A percentile compares a stretch with the other conserved stretches of the same genome.
Evolutionary conservation across 2,329 filamentous ascomycete species (phyloP).

Genomic region (Alternaria triticina): DNA sequence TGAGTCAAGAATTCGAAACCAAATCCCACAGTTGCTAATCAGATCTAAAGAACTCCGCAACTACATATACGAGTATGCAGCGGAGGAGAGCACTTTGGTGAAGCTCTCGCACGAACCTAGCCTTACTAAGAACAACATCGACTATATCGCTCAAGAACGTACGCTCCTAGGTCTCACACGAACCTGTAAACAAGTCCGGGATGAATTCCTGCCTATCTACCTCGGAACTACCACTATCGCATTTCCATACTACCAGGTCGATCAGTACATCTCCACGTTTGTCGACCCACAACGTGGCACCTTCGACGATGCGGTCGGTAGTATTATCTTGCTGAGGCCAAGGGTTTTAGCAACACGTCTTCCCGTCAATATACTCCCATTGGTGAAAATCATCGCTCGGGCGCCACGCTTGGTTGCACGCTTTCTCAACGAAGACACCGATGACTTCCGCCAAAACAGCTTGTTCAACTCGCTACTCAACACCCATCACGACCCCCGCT

Average conservation of each 20-base stretch:
- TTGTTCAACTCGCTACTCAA: background rate
- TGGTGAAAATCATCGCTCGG: background rate
- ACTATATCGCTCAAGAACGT: background rate
- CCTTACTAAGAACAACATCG: background rate
- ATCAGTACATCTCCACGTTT: background rate
- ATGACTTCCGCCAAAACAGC: background rate
- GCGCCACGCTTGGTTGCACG: background rate
- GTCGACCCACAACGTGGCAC: background rate
- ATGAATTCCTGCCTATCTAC: background rate
- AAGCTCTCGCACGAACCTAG: background rate
- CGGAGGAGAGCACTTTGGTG: background rate
- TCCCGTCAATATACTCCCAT: background rate
- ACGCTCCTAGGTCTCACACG: background rate
- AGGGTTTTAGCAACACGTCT: background rate
- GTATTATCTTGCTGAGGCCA: background rate
- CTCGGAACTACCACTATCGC: background rate
- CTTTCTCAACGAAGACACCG: background rate
- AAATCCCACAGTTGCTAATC: background rate
- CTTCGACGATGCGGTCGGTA: background rate
- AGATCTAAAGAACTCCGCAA: background rate
- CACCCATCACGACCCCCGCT: background rate
- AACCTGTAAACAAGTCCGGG: background rate
- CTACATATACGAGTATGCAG: background rate
- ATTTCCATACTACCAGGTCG: background rate
- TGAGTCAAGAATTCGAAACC: background rate